Evolutionary conservation across 176 grass and related monocot species (phyloP).

Genomic region (Carex littledalei): DNA sequence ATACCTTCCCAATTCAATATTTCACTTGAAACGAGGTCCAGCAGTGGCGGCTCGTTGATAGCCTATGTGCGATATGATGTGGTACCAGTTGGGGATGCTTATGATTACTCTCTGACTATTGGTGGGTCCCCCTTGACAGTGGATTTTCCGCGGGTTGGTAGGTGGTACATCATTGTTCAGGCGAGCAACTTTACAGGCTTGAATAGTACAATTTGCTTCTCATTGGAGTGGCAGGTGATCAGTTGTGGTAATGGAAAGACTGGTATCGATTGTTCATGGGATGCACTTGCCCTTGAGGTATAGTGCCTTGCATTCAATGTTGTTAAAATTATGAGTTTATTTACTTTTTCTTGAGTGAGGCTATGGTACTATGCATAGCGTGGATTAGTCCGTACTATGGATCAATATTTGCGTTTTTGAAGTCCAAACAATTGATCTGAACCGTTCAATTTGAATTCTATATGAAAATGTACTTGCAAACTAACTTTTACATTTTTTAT

Average conservation of each 20-base stretch:
- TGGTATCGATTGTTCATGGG: constrained; percentile 75
- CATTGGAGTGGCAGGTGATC: constrained; percentile 65
- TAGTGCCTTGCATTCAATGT: constrained; percentile 7
- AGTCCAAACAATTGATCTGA: too few relatives aligned
- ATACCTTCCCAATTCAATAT: constrained; percentile 66
- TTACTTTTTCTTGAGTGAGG: background rate
- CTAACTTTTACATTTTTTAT: too few relatives aligned
- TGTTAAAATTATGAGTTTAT: background rate
- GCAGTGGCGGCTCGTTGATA: constrained; percentile 33
- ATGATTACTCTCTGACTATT: constrained; percentile 78
- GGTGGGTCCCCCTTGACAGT: constrained; percentile 57
- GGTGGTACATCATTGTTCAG: constrained; percentile 82
- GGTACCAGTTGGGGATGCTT: constrained; percentile 57
- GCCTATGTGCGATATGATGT: constrained; percentile 66
- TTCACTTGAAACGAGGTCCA: constrained; percentile 16
- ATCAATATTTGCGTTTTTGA: too few relatives aligned
- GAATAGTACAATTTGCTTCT: constrained; percentile 68
- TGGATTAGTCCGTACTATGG: too few relatives aligned
- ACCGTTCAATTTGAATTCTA: too few relatives aligned
- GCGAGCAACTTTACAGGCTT: constrained; percentile 39
- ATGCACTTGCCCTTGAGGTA: constrained; percentile 68
- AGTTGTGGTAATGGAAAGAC: constrained; percentile 68
- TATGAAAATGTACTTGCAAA: too few relatives aligned
- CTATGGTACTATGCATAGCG: too few relatives aligned
- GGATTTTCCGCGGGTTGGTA: constrained; percentile 70